Evolutionary conservation across 345 rosid species (phyloP).

Genomic region (Populus simonii): DNA sequence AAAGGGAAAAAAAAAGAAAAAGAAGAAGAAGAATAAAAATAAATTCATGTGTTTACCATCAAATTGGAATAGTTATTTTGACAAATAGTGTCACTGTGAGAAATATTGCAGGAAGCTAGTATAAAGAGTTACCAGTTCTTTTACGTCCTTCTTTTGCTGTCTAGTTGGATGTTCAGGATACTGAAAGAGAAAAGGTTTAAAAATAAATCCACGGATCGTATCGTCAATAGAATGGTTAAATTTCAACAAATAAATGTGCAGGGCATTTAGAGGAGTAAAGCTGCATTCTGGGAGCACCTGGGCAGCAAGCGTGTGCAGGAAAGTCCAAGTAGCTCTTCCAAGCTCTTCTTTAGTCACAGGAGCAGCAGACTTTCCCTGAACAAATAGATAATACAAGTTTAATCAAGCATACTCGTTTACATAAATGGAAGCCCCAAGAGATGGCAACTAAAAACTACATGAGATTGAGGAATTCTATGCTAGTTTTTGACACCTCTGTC

Average conservation of each 20-base stretch:
- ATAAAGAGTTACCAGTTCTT: constrained; percentile 62
- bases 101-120: too few species aligned
- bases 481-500: background rate
- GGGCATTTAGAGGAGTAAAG: background rate
- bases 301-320: constrained; percentile 91
- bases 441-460: background rate
- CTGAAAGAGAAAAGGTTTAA: constrained; percentile 36
- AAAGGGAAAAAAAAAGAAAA: too few species aligned
- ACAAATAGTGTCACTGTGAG: background rate
- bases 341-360: constrained; percentile 92
- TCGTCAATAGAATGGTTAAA: constrained; percentile 2
- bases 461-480: background rate
- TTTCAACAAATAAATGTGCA: background rate
- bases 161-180: constrained; percentile 97
- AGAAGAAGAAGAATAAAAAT: too few species aligned
- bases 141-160: constrained; percentile 87
- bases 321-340: constrained; percentile 94
- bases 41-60: background rate
- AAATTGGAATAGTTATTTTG: background rate
- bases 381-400: background rate
- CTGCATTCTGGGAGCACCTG: constrained; percentile 49
- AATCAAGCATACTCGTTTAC: background rate
- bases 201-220: background rate
- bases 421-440: background rate
- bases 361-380: constrained; percentile 53